Conservation (phyloP, 768 basidiomycete genomes). For the Crepidotus variabilis region DNA sequence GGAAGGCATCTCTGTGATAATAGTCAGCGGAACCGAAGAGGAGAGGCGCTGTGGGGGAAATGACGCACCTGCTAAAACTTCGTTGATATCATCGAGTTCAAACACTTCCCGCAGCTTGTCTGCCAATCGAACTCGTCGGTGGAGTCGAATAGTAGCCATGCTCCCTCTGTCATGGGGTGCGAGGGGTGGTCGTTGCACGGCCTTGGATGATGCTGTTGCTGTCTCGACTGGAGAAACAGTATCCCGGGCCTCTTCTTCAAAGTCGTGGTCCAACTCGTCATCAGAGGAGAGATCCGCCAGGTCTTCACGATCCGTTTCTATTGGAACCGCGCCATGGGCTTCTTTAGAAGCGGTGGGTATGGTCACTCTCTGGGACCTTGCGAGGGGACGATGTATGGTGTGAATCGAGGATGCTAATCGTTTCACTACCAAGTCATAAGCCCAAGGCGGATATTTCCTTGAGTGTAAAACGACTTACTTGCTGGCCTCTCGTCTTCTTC, state of each 20-base stretch:
- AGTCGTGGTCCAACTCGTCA: conserved; percentile 41
- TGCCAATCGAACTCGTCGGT: conserved; percentile 70
- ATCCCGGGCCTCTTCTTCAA: conserved; percentile 52
- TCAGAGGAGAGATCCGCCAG: conserved; percentile 17
- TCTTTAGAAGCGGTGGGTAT: conserved; percentile 20
- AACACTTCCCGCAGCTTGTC: conserved; percentile 90
- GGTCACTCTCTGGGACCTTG: conserved; percentile 52
- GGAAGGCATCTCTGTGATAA: conserved; percentile 76
- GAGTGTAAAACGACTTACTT: conserved; percentile 17
- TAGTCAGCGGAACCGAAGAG: conserved; percentile 1
- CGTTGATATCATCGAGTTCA: conserved; percentile 72
- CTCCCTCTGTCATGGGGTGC: conserved; percentile 45
- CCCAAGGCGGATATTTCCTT: neutral
- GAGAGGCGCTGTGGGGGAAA: neutral
- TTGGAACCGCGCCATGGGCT: conserved; percentile 13
- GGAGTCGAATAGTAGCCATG: conserved; percentile 67
- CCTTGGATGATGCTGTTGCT: neutral
- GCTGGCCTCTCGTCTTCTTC: conserved; percentile 63
- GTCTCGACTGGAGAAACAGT: conserved; percentile 12
- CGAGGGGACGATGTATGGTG: conserved; percentile 79
- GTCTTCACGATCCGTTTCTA: conserved; percentile 29
- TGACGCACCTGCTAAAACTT: conserved; percentile 76
- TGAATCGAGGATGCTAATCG: conserved; percentile 83
- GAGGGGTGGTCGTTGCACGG: conserved; percentile 13
- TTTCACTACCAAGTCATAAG: conserved; percentile 25